Evolutionary conservation across 2,329 filamentous ascomycete species (phyloP).

Genomic region (Waltergamsia citrina): DNA sequence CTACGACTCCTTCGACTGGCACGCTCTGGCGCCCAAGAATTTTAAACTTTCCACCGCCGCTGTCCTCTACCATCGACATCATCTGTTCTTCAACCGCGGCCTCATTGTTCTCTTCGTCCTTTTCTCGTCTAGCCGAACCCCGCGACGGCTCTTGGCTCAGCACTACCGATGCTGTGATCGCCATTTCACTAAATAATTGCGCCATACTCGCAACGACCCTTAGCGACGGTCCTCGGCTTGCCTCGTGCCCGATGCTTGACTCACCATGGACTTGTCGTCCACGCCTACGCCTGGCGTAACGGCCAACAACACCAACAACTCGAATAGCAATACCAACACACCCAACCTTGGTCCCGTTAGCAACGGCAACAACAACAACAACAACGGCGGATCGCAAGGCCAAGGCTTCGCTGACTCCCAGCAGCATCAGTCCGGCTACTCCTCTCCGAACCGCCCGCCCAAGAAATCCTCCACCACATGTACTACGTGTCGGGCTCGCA

Average conservation of each 20-base stretch:
- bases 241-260: constrained; percentile 1
- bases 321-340: neutral
- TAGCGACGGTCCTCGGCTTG: neutral
- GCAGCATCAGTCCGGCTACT: constrained; percentile 3
- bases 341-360: no score
- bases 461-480: constrained; percentile 39
- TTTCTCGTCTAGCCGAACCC: neutral
- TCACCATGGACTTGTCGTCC: constrained; percentile 4
- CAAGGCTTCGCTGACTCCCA: neutral
- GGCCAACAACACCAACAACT: constrained; percentile 1
- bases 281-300: neutral
- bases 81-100: neutral
- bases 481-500: constrained; percentile 43
- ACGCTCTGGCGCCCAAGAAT: neutral
- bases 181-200: neutral
- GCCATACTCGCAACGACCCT: neutral
- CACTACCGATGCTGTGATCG: neutral
- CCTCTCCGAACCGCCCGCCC: constrained; percentile 21
- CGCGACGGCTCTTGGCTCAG: neutral
- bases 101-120: neutral
- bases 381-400: neutral
- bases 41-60: neutral
- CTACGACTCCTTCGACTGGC: neutral
- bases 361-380: neutral
- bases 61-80: neutral